Percentiles rank a stretch among this genome's conserved stretches.
phyloP scores from a whole-genome alignment of 2,329 filamentous ascomycete species.

The Colletotrichum karsti region DNA sequence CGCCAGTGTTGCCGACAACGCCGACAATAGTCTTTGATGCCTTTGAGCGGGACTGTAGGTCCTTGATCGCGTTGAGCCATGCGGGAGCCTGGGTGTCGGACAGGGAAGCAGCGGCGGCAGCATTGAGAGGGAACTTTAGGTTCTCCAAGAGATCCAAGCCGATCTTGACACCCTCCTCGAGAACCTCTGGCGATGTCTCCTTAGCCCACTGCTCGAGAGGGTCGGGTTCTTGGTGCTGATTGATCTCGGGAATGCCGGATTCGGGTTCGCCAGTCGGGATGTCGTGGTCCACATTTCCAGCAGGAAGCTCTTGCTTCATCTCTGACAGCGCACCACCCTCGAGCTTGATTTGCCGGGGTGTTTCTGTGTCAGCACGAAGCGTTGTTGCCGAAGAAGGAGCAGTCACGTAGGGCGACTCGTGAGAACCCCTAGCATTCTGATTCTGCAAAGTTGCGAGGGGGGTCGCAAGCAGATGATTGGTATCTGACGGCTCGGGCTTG shows the following conservation, averaged over 20 bases:
- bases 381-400: background rate
- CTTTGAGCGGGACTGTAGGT: constrained; percentile 41
- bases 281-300: background rate
- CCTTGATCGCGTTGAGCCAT: constrained; percentile 17
- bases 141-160: constrained; percentile 16
- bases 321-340: background rate
- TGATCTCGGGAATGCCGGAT: no score
- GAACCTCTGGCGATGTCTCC: constrained; percentile 2
- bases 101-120: background rate
- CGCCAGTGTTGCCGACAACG: constrained; percentile 68
- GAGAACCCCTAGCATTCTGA: no score
- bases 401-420: no score
- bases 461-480: background rate
- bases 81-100: background rate
- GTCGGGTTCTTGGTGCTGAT: background rate
- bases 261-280: background rate
- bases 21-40: constrained; percentile 53
- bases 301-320: background rate
- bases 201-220: constrained; percentile 9
- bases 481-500: background rate
- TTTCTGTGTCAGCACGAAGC: background rate
- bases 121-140: constrained; percentile 1
- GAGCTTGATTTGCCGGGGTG: background rate
- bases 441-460: no score
- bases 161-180: constrained; percentile 3